Conservation (phyloP, 768 basidiomycete species). For the Kwoniella sp. region DNA sequence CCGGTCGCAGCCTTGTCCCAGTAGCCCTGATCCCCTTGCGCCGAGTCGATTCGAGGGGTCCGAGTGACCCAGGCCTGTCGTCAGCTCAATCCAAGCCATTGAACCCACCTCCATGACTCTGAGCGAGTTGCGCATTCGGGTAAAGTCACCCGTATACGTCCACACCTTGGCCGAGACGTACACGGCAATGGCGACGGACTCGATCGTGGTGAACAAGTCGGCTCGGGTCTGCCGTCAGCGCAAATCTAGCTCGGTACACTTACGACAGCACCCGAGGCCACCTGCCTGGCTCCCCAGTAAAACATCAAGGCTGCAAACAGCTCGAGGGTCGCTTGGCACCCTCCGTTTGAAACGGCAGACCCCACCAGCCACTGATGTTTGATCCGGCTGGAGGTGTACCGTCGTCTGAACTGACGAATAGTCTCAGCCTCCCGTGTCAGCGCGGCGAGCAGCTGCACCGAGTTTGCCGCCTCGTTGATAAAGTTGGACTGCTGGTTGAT, state of each 20-base stretch:
- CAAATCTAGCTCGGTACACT: slow-evolving; percentile 6
- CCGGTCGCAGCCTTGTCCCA: slow-evolving; percentile 8
- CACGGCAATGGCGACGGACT: slow-evolving; percentile 30
- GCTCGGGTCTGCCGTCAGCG: slow-evolving; percentile 18
- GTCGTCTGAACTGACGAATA: slow-evolving; percentile 22
- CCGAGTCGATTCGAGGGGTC: slow-evolving; percentile 4
- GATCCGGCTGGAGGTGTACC: slow-evolving; percentile 9
- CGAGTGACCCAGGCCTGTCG: slow-evolving; percentile 33
- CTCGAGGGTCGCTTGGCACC: slow-evolving; percentile 23
- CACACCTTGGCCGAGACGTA: slow-evolving; percentile 29
- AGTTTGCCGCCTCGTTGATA: slow-evolving; percentile 32
- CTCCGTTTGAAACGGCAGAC: slow-evolving; percentile 15
- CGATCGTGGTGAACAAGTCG: slow-evolving; percentile 32
- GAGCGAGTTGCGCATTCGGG: slow-evolving; percentile 25
- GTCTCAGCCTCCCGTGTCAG: slow-evolving; percentile 32
- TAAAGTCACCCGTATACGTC: slow-evolving; percentile 40
- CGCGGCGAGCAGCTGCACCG: slow-evolving; percentile 26
- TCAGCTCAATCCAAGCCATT: background rate
- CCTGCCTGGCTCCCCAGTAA: slow-evolving; percentile 31
- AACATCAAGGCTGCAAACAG: slow-evolving; percentile 34
- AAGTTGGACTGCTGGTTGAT: slow-evolving; percentile 26
- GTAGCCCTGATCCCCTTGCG: background rate
- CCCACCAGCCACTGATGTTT: slow-evolving; percentile 11
- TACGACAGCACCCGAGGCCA: slow-evolving; percentile 18
- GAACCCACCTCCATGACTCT: slow-evolving; percentile 26